These are phyloP conservation scores for Talaromyces proteolyticus DNA, from an alignment of 495 filamentous ascomycete genomes.

Conservation along the genomic window DNA sequence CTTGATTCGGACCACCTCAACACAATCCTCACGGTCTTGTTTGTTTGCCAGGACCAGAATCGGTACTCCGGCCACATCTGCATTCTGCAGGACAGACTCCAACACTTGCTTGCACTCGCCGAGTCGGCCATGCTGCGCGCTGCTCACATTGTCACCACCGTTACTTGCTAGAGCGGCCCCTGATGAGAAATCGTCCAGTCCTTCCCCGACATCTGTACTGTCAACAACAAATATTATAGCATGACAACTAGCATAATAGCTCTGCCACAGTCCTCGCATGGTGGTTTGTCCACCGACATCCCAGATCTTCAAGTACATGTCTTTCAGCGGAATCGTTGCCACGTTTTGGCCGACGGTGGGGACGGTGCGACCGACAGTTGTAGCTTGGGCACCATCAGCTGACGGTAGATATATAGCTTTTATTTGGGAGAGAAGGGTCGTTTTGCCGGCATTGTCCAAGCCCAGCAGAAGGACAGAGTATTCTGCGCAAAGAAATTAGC, in stretches of 20 bases:
- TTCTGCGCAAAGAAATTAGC: slow-evolving; percentile 44
- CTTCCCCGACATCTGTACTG: slow-evolving; percentile 82
- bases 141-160: background rate
- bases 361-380: slow-evolving; percentile 66
- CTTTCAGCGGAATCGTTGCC: slow-evolving; percentile 74
- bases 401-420: slow-evolving; percentile 77
- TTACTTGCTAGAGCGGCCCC: slow-evolving; percentile 12
- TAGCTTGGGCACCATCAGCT: slow-evolving; percentile 42
- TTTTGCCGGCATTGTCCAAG: slow-evolving; percentile 97
- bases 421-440: slow-evolving; percentile 93
- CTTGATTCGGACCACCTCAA: slow-evolving; percentile 95
- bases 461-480: slow-evolving; percentile 97
- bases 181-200: slow-evolving; percentile 44
- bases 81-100: slow-evolving; percentile 75
- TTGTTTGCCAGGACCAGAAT: slow-evolving; percentile 94
- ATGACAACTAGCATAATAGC: slow-evolving; percentile 88
- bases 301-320: slow-evolving; percentile 98
- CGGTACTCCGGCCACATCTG: slow-evolving; percentile 84
- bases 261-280: slow-evolving; percentile 89
- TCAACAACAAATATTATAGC: slow-evolving; percentile 98
- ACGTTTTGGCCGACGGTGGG: slow-evolving; percentile 98
- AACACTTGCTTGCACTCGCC: slow-evolving; percentile 86
- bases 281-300: slow-evolving; percentile 91
- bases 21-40: slow-evolving; percentile 94
- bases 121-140: slow-evolving; percentile 55